Base-by-base conservation (phyloP, 352 stramenopile genomes). In the Phytophthora cryptogea region DNA sequence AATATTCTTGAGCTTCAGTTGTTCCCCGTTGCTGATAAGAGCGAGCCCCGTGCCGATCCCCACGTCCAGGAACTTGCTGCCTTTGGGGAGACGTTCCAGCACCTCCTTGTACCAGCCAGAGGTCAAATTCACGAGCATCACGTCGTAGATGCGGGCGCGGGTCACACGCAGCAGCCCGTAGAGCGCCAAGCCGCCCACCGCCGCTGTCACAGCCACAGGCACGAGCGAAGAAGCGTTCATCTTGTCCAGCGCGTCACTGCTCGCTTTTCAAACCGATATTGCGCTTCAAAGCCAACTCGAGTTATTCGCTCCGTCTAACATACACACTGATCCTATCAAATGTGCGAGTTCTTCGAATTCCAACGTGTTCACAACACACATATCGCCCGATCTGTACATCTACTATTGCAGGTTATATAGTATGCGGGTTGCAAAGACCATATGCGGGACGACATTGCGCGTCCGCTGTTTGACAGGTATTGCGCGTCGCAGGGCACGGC, bases 31-130 rank as follows among this genome's bases (percentile, higher is more conserved):
- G 55, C 83, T 80, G 45, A 71, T 53, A 14, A 95, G 68, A 48
- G 86, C 83, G 33, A 83, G 42, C 8, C 85, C 89, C 14, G 89
- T 98, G 54, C 89, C 92, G 44, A 98, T 90, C 44, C 92, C 90
- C 31, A 98, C 86, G 66, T 98, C 92, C 46, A 98, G 65, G 26
- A 97, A 31, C 20, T 72, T 77, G 56, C 78, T 83, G 31, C 74
- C 64, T 9, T 71, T 49, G 8, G 74, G 53, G 33, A 97, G 53
- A 5, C 74, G 76, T 35, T 70, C 47, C 23, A 97, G 70, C 37
- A 98, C 92, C 28, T 84, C 71, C 40, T 66, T 59, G 67, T 98
- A 98, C 92, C 89, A 97, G n/a, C 77, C 83, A 3, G 82, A 88
- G 17, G 92, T 97, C 56, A 98, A 80, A 8, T 78, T 64, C 32